Percentiles rank a stretch among this genome's conserved stretches.
Conservation (phyloP, 495 filamentous ascomycete genomes). For the Daldinia grandis region DNA sequence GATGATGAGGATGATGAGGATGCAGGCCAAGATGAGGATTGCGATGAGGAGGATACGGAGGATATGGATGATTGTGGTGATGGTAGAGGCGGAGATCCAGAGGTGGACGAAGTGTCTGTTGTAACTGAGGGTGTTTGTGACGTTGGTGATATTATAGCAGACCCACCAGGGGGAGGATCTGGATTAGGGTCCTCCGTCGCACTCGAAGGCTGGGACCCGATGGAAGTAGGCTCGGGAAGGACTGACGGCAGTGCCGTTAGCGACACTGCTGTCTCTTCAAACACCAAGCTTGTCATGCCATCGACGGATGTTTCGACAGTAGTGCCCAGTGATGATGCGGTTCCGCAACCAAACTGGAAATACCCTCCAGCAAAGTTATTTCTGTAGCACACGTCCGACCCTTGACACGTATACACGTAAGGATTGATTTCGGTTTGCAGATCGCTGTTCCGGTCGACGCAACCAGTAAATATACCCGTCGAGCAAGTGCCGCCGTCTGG, state of each 20-base stretch:
- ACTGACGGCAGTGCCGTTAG: conserved; percentile 46
- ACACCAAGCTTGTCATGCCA: conserved; percentile 47
- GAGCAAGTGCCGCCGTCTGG: conserved; percentile 57
- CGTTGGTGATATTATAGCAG: conserved; percentile 19
- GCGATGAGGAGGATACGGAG: conserved; percentile 32
- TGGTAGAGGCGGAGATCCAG: conserved; percentile 23
- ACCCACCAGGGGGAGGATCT: conserved; percentile 9
- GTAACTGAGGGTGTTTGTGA: conserved; percentile 19
- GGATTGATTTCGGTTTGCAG: conserved; percentile 59
- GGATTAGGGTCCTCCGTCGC: conserved; percentile 14
- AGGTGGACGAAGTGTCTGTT: conserved; percentile 22
- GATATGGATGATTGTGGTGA: conserved; percentile 7
- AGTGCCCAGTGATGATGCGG: conserved; percentile 52
- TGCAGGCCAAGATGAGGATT: conserved; percentile 24
- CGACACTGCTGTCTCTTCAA: conserved; percentile 43
- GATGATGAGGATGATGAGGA: conserved; percentile 31
- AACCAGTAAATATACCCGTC: conserved; percentile 58
- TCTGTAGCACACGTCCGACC: conserved; percentile 53
- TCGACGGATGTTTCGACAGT: conserved; percentile 52
- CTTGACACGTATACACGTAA: conserved; percentile 57
- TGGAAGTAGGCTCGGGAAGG: conserved; percentile 49
- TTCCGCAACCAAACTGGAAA: conserved; percentile 59
- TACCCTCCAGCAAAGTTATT: conserved; percentile 59
- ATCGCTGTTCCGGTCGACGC: conserved; percentile 56
- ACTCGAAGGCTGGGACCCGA: conserved; percentile 25